Evolutionary conservation across 2,329 filamentous ascomycete species (phyloP).

Genomic region (Colletotrichum agaves): DNA sequence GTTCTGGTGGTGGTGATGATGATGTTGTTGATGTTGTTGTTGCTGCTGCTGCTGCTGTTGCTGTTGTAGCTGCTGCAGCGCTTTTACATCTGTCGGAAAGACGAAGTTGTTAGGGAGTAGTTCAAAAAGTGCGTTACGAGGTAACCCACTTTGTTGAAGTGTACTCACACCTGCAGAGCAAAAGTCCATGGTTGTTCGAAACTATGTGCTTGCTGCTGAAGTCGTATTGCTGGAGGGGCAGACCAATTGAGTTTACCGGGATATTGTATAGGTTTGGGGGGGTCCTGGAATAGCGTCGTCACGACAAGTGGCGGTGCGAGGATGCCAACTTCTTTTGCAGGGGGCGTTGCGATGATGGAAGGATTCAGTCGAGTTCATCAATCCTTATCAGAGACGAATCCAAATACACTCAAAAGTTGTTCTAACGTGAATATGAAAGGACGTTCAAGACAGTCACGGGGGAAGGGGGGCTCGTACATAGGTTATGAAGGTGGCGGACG

Average conservation of each 20-base stretch:
- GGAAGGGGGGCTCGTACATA: no score
- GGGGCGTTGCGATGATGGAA: no score
- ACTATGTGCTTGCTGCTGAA: not conserved
- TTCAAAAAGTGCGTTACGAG: not conserved
- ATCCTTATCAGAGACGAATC: no score
- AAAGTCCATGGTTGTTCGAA: constrained; percentile 6
- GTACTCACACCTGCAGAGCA: not conserved
- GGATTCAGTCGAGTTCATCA: not conserved
- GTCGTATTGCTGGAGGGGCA: constrained; percentile 12
- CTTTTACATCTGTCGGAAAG: not conserved
- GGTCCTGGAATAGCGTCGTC: not conserved
- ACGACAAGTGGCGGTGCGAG: no score
- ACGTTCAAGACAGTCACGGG: no score
- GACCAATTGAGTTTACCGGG: constrained; percentile 5
- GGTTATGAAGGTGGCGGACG: no score
- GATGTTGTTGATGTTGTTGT: no score
- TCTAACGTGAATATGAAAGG: no score
- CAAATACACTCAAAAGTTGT: no score
- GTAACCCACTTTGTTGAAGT: constrained; percentile 27
- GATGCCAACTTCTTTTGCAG: no score
- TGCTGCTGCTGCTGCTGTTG: constrained; percentile 7
- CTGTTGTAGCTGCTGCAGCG: not conserved
- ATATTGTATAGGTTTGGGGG: not conserved
- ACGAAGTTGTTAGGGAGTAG: not conserved
- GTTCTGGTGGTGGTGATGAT: not conserved